Percentiles rank a stretch among this genome's conserved stretches.
Evolutionary conservation across 169 alveolate species (phyloP).

Genomic region (Besnoitia besnoiti): DNA sequence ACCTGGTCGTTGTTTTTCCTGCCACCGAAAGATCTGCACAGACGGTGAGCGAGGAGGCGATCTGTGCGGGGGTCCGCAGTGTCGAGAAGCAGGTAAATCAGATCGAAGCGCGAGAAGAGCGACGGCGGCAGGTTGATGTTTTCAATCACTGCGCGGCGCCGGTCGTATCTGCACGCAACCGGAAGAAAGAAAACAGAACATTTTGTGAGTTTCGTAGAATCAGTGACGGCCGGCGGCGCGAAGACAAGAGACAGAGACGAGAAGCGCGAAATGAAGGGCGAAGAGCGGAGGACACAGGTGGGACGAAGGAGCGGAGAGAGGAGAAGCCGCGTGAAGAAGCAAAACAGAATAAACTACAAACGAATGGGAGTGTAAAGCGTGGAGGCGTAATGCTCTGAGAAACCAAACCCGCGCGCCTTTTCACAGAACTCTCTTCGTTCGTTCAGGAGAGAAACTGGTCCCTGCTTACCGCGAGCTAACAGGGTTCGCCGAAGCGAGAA

Average conservation of each 20-base stretch:
- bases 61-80: conserved; percentile 20
- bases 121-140: conserved; percentile 97
- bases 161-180: conserved; percentile 81
- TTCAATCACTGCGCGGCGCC: conserved; percentile 90
- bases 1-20: background rate
- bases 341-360: no score
- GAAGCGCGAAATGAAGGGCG: background rate
- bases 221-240: background rate
- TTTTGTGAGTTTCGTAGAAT: background rate
- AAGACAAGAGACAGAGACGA: background rate
- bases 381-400: no score
- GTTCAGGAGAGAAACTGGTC: background rate
- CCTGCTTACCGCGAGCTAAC: conserved; percentile 87
- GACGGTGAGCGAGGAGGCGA: background rate
- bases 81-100: conserved; percentile 89
- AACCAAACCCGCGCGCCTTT: no score
- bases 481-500: conserved; percentile 99
- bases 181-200: background rate
- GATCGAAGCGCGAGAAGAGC: conserved; percentile 96
- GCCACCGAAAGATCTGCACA: conserved; percentile 34
- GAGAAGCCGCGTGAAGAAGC: no score
- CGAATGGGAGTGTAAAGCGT: no score
- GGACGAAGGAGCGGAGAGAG: background rate
- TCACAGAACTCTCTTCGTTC: no score
- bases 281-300: background rate